Conservation (phyloP, 73 alveolate species). For the Paramecium sonneborni region DNA sequence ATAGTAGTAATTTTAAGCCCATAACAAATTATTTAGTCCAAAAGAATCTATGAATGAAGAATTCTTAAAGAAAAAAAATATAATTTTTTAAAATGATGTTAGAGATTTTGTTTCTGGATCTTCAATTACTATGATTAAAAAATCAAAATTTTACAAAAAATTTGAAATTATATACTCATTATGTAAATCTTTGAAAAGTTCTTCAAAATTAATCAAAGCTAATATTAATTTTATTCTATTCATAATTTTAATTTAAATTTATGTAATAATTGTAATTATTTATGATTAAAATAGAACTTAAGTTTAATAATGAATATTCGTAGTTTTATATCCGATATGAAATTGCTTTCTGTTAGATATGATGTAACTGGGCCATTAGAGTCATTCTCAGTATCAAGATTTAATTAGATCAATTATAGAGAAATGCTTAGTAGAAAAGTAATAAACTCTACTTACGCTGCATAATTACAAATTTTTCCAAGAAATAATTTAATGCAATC, state of each 20-base stretch:
- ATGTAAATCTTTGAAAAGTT: neutral
- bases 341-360: conserved; percentile 25
- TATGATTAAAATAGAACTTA: neutral
- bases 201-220: neutral
- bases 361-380: conserved; percentile 37
- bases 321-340: neutral
- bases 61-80: neutral
- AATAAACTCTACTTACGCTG: neutral
- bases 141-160: conserved; percentile 22
- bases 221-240: neutral
- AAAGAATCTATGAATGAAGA: neutral
- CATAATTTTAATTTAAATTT: neutral
- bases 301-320: neutral
- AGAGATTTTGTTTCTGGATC: neutral
- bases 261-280: neutral
- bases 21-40: neutral
- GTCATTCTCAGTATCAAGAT: conserved; percentile 13
- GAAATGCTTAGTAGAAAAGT: neutral
- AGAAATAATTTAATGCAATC: neutral
- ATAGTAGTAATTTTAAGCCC: neutral
- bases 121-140: neutral
- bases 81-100: neutral
- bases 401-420: neutral
- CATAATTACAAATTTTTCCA: neutral
- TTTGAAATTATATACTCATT: neutral